Evolutionary conservation across 768 basidiomycete genomes (phyloP).

Genomic region (Lentinula aciculospora): DNA sequence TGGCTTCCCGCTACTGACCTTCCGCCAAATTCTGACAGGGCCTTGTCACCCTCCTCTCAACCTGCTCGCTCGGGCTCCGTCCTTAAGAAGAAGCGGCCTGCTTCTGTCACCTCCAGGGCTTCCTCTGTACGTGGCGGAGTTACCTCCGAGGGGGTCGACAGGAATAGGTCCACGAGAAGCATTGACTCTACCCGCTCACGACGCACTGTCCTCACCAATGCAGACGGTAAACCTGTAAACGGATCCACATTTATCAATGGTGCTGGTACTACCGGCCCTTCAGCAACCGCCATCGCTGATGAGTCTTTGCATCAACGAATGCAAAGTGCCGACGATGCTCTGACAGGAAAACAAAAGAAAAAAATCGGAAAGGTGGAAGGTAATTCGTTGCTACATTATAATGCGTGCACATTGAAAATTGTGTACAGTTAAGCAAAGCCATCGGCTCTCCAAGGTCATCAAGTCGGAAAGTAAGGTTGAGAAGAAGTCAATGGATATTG

Average conservation of each 20-base stretch:
- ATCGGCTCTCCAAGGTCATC: conserved; percentile 62
- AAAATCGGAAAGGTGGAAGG: conserved; percentile 50
- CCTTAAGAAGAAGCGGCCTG: conserved; percentile 1
- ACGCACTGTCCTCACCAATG: conserved; percentile 28
- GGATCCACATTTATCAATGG: conserved; percentile 48
- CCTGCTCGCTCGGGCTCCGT: conserved; percentile 1
- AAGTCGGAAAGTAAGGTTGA: conserved; percentile 65
- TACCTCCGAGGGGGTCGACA: not conserved
- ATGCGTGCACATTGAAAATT: no score
- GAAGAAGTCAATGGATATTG: conserved; percentile 51
- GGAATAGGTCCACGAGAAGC: not conserved
- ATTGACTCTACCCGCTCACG: conserved; percentile 19
- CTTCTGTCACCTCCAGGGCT: not conserved
- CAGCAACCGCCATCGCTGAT: conserved; percentile 32
- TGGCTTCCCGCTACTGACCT: conserved; percentile 8
- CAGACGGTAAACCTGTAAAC: conserved; percentile 24
- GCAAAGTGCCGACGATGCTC: conserved; percentile 39
- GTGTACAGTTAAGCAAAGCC: conserved; percentile 48
- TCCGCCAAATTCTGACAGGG: not conserved
- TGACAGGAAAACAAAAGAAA: conserved; percentile 45
- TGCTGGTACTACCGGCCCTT: conserved; percentile 46
- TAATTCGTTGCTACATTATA: conserved; percentile 17
- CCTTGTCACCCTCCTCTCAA: not conserved
- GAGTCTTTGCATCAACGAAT: conserved; percentile 33
- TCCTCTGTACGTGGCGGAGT: not conserved